These are phyloP conservation scores for Raffaelea albimanens DNA, from an alignment of 2,329 filamentous ascomycete species.

Conservation along the genomic window DNA sequence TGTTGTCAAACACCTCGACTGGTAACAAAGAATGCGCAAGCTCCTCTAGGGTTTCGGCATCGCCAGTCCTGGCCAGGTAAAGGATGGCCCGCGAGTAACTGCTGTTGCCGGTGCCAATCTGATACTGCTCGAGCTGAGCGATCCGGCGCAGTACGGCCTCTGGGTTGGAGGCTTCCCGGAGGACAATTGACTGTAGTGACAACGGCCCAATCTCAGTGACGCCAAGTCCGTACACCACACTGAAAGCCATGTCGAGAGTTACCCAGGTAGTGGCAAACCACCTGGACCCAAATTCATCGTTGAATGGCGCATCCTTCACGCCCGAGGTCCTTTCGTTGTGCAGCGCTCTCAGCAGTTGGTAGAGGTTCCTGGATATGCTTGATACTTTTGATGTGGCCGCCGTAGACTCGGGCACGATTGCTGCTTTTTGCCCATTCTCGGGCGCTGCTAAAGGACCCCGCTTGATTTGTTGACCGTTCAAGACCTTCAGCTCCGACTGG, in stretches of 20 bases:
- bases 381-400: background rate
- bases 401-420: slow-evolving; percentile 1
- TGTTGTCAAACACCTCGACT: slow-evolving; percentile 45
- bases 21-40: slow-evolving; percentile 42
- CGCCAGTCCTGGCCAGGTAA: slow-evolving; percentile 49
- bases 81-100: slow-evolving; percentile 58
- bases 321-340: slow-evolving; percentile 29
- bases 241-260: slow-evolving; percentile 61
- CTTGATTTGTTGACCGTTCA: background rate
- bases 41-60: slow-evolving; percentile 37
- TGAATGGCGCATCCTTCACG: slow-evolving; percentile 39
- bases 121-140: slow-evolving; percentile 47
- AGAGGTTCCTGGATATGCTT: slow-evolving; percentile 7
- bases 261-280: slow-evolving; percentile 69
- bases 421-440: background rate
- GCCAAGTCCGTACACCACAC: slow-evolving; percentile 60
- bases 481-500: slow-evolving; percentile 24
- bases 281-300: slow-evolving; percentile 64
- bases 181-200: slow-evolving; percentile 67
- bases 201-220: slow-evolving; percentile 64
- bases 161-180: slow-evolving; percentile 44
- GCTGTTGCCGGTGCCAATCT: slow-evolving; percentile 52
- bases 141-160: slow-evolving; percentile 51
- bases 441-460: background rate
- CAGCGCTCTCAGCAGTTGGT: slow-evolving; percentile 19